Conservation (phyloP, 1,139 yeast species). For the Pichia sp. region DNA sequence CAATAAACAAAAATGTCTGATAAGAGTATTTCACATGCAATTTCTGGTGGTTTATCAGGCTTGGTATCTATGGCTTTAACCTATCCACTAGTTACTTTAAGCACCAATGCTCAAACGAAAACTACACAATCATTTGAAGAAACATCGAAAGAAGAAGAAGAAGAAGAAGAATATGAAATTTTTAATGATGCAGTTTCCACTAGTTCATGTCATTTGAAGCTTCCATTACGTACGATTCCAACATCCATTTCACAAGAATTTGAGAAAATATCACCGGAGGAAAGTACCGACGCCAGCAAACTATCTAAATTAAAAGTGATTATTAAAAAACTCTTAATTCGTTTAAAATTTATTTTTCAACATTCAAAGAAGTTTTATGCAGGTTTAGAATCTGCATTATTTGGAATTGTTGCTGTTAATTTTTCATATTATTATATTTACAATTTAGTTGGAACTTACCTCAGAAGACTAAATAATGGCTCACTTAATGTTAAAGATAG, state of each 20-base stretch:
- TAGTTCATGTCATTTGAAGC: slow-evolving; percentile 4
- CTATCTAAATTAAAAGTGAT: background rate
- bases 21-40: slow-evolving; percentile 62
- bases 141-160: slow-evolving; percentile 9
- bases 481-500: slow-evolving; percentile 65
- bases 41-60: slow-evolving; percentile 93
- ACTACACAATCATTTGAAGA: slow-evolving; percentile 23
- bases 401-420: slow-evolving; percentile 81
- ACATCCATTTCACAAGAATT: background rate
- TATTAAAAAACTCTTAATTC: slow-evolving; percentile 1
- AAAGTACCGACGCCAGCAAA: background rate
- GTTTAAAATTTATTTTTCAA: slow-evolving; percentile 6
- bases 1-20: slow-evolving; percentile 9
- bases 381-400: slow-evolving; percentile 82
- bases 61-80: slow-evolving; percentile 80
- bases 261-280: background rate
- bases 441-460: slow-evolving; percentile 37
- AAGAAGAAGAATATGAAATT: slow-evolving; percentile 10
- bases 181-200: slow-evolving; percentile 7
- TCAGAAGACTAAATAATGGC: slow-evolving; percentile 10
- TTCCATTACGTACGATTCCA: slow-evolving; percentile 2
- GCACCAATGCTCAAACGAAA: slow-evolving; percentile 76
- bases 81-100: slow-evolving; percentile 76
- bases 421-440: slow-evolving; percentile 88
- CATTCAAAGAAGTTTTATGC: slow-evolving; percentile 43